Base-by-base conservation (phyloP, 2,329 filamentous ascomycete species). In the Colletotrichum somersetense region DNA sequence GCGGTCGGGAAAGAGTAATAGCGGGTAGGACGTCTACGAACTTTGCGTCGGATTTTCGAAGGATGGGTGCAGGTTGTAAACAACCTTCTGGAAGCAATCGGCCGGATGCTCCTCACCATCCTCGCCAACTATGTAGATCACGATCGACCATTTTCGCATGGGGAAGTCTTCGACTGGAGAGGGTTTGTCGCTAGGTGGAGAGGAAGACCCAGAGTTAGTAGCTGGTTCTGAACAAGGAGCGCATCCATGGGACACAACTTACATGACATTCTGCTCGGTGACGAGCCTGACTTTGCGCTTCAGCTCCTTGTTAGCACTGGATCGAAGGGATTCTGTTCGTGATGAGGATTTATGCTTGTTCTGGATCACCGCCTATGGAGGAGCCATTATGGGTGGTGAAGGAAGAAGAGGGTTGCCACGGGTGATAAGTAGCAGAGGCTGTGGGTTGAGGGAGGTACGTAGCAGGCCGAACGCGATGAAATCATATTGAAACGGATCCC, bases 281-380 rank as follows among this genome's bases (percentile, higher is more conserved):
- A 98, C 89, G 85, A 99, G 90, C 89, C 96, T 97, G 83, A 99
- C 88, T 80, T 91, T 93, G 79, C 96, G 91, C 89, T 98, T 93
- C 78, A 92, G 84, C 69, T 48, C 52, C 3, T 50, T 52, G 35
- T 74, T 67, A 73, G 74, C 65, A 58, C 53, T 65, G n/a, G 62
- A 64, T 16, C 62, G 50, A 46, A 23, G n/a, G 4, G 40, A 35
- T 6, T 4, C 40, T 18, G 4, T 8, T 12, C 55, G 6, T 8
- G 23, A 46, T n/a, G 14, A 20, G 23, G 48, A 40, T 14, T 33
- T 52, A 6, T 40, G 18, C 46, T 56, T 38, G 30, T 44, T 58
- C 62, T 48, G 50, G 38, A 38, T 38, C 48, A 53, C 46, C 38
- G 23, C 26, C 1, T 23, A 8, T 33, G 26, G 50, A 40, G 11